Conservation (phyloP, 1,284 basidiomycete species). For the Vanrija sp. region DNA sequence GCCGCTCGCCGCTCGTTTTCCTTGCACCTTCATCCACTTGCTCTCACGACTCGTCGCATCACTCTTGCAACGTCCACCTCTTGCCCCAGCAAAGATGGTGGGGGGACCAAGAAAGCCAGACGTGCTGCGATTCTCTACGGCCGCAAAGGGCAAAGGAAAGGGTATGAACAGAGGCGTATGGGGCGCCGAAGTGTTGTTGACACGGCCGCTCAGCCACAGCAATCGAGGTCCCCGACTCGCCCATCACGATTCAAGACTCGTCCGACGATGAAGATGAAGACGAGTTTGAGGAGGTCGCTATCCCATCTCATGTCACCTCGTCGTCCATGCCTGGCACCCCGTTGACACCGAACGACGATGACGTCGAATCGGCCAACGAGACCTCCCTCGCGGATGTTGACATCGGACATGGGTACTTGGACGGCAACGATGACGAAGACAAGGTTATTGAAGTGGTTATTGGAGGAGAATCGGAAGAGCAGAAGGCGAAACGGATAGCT, state of each 20-base stretch:
- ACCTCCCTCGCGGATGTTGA: constrained; percentile 21
- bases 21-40: background rate
- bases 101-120: too few relatives aligned
- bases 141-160: too few relatives aligned
- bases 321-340: constrained; percentile 29
- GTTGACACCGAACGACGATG: background rate
- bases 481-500: constrained; percentile 38
- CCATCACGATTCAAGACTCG: constrained; percentile 5
- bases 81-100: too few relatives aligned
- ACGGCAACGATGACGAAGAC: constrained; percentile 22
- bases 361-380: constrained; percentile 12
- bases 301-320: constrained; percentile 24
- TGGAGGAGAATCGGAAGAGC: constrained; percentile 40
- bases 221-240: constrained; percentile 11
- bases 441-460: constrained; percentile 40
- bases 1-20: background rate
- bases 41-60: too few relatives aligned
- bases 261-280: constrained; percentile 33
- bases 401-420: constrained; percentile 15
- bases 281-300: constrained; percentile 46
- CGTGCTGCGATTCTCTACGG: too few relatives aligned
- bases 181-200: background rate
- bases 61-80: too few relatives aligned
- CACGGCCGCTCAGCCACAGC: constrained; percentile 1
- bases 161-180: too few relatives aligned